phyloP scores from a whole-genome alignment of 2,329 filamentous ascomycete species.

The Falciphora oryzae region DNA sequence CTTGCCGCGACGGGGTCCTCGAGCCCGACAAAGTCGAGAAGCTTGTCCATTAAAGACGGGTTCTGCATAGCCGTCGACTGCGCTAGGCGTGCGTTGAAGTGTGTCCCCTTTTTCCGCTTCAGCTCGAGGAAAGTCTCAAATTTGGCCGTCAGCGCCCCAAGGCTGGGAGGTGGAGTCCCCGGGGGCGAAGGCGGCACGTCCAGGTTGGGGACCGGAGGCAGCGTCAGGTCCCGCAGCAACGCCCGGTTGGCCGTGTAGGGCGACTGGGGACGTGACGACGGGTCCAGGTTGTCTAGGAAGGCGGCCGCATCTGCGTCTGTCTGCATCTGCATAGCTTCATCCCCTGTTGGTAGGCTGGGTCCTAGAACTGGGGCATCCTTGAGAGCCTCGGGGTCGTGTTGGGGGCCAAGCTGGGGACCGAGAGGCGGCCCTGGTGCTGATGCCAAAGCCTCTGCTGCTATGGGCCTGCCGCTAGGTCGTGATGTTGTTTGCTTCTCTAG shows the following conservation, averaged over 20 bases:
- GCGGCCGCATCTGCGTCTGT: conserved; percentile 5
- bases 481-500: neutral
- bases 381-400: conserved; percentile 5
- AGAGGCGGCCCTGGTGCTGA: neutral
- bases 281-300: neutral
- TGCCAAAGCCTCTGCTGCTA: neutral
- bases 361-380: conserved; percentile 12
- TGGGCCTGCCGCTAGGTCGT: neutral
- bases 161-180: conserved; percentile 44
- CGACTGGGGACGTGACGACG: conserved; percentile 37
- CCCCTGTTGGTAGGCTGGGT: conserved; percentile 15
- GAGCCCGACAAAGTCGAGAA: conserved; percentile 60
- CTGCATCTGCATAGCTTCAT: conserved; percentile 5
- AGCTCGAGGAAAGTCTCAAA: conserved; percentile 69
- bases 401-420: neutral
- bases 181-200: conserved; percentile 70
- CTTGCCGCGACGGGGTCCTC: conserved; percentile 24
- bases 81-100: conserved; percentile 73
- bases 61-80: conserved; percentile 63
- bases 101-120: conserved; percentile 64
- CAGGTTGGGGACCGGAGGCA: conserved; percentile 66
- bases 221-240: conserved; percentile 64
- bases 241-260: conserved; percentile 63
- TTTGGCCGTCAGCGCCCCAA: conserved; percentile 49
- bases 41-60: conserved; percentile 64